Evolutionary conservation across 2,329 filamentous ascomycete species (phyloP).

Genomic region (Arthrobotrys pseudoclavata): DNA sequence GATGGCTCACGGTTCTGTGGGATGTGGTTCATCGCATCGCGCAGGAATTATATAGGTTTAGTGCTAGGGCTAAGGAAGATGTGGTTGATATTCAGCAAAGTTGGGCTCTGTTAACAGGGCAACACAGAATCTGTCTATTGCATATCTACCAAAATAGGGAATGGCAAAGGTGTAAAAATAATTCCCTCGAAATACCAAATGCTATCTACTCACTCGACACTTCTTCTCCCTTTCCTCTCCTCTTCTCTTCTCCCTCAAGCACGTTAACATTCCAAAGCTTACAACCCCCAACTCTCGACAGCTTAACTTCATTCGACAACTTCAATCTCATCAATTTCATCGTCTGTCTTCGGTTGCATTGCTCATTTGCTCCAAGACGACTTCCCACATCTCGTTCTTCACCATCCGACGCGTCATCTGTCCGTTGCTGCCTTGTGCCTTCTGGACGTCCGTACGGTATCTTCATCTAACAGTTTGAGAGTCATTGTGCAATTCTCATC

Average conservation of each 20-base stretch:
- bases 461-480: not conserved
- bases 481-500: constrained; percentile 11
- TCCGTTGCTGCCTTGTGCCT: too few relatives aligned
- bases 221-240: not conserved
- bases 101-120: too few relatives aligned
- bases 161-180: not conserved
- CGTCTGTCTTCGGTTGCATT: constrained; percentile 5
- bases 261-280: not conserved
- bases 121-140: too few relatives aligned
- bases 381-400: not conserved
- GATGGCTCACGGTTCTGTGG: too few relatives aligned
- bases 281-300: not conserved
- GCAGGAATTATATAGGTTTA: too few relatives aligned
- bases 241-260: not conserved
- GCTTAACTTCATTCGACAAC: not conserved
- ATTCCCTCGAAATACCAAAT: not conserved
- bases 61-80: too few relatives aligned
- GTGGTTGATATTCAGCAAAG: too few relatives aligned
- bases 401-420: not conserved
- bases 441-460: not conserved
- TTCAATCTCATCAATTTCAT: not conserved
- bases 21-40: too few relatives aligned
- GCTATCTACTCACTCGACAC: not conserved
- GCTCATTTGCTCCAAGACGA: constrained; percentile 1
- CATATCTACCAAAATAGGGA: too few relatives aligned